Percentiles rank a stretch among this genome's conserved stretches.
These are phyloP conservation scores for Candida caryicola DNA, from an alignment of 805 yeast genomes.

Conservation along the genomic window DNA sequence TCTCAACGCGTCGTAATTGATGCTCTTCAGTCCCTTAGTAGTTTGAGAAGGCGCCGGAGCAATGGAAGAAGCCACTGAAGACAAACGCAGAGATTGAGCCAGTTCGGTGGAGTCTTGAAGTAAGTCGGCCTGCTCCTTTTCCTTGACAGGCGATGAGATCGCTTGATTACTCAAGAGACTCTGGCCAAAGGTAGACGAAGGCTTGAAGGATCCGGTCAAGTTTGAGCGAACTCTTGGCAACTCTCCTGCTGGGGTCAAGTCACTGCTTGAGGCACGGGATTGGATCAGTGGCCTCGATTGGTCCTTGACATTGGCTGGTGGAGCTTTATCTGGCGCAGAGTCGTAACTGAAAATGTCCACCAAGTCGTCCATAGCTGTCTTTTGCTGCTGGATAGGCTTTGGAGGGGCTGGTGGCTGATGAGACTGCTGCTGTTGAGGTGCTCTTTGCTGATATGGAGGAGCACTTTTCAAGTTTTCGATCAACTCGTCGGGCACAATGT, in stretches of 20 bases:
- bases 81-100: conserved; percentile 22
- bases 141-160: conserved; percentile 12
- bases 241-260: conserved; percentile 24
- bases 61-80: conserved; percentile 29
- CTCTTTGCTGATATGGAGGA: conserved; percentile 13
- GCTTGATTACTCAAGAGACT: conserved; percentile 42
- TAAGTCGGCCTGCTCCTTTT: conserved; percentile 23
- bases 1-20: conserved; percentile 52
- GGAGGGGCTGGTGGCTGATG: conserved; percentile 1
- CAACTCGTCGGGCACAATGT: conserved; percentile 67
- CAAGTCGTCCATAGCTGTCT: conserved; percentile 64
- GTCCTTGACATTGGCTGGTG: conserved; percentile 15
- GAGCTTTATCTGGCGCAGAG: conserved; percentile 12
- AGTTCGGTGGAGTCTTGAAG: conserved; percentile 26
- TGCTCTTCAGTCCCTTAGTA: conserved; percentile 16
- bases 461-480: conserved; percentile 28
- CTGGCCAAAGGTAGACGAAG: conserved; percentile 86
- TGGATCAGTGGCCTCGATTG: conserved; percentile 17
- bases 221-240: conserved; percentile 33
- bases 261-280: conserved; percentile 32
- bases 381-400: conserved; percentile 25
- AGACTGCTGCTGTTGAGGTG: conserved; percentile 4
- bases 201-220: conserved; percentile 57
- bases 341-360: conserved; percentile 46
- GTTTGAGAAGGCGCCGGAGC: conserved; percentile 14